Evolutionary conservation across 352 stramenopile genomes (phyloP), one percentile per base, ranked within the genome.

Genomic region (Phytophthora pini): DNA sequence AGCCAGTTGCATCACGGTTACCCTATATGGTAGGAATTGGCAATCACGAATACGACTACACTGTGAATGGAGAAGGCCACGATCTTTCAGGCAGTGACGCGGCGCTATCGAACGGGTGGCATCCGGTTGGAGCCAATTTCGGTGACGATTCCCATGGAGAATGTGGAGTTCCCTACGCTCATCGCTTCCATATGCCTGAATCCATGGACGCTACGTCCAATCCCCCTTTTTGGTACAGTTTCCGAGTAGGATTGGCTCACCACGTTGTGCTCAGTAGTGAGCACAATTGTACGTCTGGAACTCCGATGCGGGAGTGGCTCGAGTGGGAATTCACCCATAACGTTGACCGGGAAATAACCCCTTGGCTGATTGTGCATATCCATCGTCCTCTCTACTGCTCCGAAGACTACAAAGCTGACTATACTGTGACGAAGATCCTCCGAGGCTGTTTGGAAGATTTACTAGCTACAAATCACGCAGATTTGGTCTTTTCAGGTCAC

Each of bases 131-230:
- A 5, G 65, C 4, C 20, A 73, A 68, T 36, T 69, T 61, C 10
- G 71, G 55, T n/a, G 71, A 79, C 38, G 79, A 94, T 65, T 84
- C 71, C 34, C 68, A 79, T 29, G 92, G 90, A 24, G 90, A 98
- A 77, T 98, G 92, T 60, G 89, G 90, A 8, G 80, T 97, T 12
- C 84, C 89, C 0, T 80, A 72, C 1, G 57, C 69, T 9, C 80
- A 71, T 24, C 80, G 87, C 15, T 97, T 96, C 77, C 62, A 68
- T 48, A 94, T 94, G 83, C 82, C 78, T 13, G 36, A 70, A 60
- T 41, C 45, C 9, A 65, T 56, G 40, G 48, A 60, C 24, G 9
- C 20, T 24, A 76, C 64, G 12, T 64, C 69, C 17, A 86, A 85
- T 57, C 51, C 53, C 0, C 68, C 78, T 2, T 89, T 82, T 58